Evolutionary conservation across 208 protist genomes (phyloP).

Genomic region (Acanthamoeba lenticulata): DNA sequence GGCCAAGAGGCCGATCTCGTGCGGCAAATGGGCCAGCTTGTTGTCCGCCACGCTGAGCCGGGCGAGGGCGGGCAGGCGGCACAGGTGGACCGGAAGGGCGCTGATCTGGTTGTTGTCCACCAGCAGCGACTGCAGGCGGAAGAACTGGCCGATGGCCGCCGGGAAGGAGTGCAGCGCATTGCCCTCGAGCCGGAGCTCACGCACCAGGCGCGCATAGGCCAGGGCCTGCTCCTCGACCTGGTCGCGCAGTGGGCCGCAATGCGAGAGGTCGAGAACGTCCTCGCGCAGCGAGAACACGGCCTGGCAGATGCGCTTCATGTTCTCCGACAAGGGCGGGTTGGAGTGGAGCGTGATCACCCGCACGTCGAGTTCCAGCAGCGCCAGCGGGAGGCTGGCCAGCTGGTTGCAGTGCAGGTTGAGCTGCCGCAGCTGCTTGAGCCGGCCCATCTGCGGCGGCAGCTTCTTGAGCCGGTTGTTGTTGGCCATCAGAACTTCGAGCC

Average conservation of each 20-base stretch:
- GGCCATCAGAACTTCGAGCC: neutral
- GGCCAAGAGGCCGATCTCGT: slow-evolving; percentile 8
- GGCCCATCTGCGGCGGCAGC: slow-evolving; percentile 13
- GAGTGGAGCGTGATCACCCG: slow-evolving; percentile 26
- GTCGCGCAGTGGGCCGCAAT: neutral
- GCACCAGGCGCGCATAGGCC: neutral
- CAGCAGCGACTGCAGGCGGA: slow-evolving; percentile 24
- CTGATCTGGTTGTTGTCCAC: slow-evolving; percentile 49
- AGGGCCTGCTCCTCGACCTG: slow-evolving; percentile 1
- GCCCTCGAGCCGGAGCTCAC: neutral
- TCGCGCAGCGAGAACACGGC: slow-evolving; percentile 28
- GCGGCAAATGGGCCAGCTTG: slow-evolving; percentile 20
- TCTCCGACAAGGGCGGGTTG: slow-evolving; percentile 12
- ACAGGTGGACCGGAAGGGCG: neutral
- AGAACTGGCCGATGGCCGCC: neutral
- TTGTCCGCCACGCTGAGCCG: slow-evolving; percentile 15
- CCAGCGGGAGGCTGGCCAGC: neutral
- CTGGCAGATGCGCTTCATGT: neutral
- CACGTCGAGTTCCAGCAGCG: neutral
- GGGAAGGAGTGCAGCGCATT: slow-evolving; percentile 2
- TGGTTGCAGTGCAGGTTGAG: slow-evolving; percentile 43
- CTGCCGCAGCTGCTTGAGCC: neutral
- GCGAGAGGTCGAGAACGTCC: slow-evolving; percentile 8
- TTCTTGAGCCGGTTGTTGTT: slow-evolving; percentile 35
- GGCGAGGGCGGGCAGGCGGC: neutral